Percentiles rank a stretch among this genome's conserved stretches.
These are phyloP conservation scores for Pseudogymnoascus sp. DNA, from an alignment of 2,329 filamentous ascomycete genomes.

Conservation along the genomic window DNA sequence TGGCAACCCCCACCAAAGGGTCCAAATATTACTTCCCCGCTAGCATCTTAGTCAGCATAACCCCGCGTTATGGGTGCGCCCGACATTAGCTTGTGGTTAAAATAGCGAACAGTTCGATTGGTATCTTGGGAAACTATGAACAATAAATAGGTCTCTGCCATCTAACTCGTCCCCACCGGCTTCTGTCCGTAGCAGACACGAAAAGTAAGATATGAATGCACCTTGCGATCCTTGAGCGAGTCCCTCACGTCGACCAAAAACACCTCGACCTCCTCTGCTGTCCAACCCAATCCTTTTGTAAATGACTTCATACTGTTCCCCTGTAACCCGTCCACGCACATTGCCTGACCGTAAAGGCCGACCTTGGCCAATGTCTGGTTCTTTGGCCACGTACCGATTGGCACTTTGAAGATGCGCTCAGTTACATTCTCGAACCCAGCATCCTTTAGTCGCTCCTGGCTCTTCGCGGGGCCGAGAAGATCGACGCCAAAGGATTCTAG, in stretches of 20 bases:
- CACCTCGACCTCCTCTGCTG: background rate
- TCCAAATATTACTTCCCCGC: background rate
- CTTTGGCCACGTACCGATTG: slow-evolving; percentile 39
- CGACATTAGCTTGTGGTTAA: background rate
- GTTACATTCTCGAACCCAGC: slow-evolving; percentile 14
- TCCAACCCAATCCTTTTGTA: background rate
- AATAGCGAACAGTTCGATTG: background rate
- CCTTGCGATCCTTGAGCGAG: slow-evolving; percentile 3
- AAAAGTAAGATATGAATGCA: slow-evolving; percentile 4
- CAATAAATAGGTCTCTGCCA: background rate
- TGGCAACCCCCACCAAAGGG: slow-evolving; percentile 6
- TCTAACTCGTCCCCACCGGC: background rate
- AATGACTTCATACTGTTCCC: background rate
- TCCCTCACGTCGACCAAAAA: background rate
- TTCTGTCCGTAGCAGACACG: slow-evolving; percentile 3
- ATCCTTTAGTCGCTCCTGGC: slow-evolving; percentile 12
- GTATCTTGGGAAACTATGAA: background rate
- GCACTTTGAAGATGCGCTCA: slow-evolving; percentile 36
- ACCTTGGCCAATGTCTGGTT: slow-evolving; percentile 37
- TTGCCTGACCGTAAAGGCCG: slow-evolving; percentile 20
- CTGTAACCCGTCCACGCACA: background rate
- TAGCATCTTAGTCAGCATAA: slow-evolving; percentile 2
- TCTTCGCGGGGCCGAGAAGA: slow-evolving; percentile 10
- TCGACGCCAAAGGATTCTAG: slow-evolving; percentile 13
- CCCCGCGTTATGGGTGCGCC: background rate